Base-by-base conservation (phyloP, 2,329 filamentous ascomycete species). In the Trichoderma sp. region DNA sequence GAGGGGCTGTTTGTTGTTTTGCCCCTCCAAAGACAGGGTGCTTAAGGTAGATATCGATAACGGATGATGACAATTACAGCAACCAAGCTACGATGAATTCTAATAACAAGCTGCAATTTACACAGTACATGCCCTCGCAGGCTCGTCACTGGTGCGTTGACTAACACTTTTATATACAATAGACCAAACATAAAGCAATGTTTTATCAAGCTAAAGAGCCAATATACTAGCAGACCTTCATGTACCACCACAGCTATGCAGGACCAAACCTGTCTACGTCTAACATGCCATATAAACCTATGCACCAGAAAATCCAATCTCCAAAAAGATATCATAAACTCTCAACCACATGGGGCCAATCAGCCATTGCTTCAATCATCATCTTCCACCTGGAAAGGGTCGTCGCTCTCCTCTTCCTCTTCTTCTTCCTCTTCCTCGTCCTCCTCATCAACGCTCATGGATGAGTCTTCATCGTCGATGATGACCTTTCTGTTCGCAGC, bases 381-480 rank as follows among this genome's bases (percentile, higher is more conserved):
- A 53, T 84, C 82, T 68, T 84, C 83, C 77, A 84, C 80, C 58
- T 80, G 81, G 70, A 85, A 85, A 21, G 79, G 78, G 69, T 84
- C 83, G 55, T 85, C 83, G 62, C 80, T 83, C 70, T 80, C 59
- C 2, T 62, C 59, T 10, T 52, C 59, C 5, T 64, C 47, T 10
- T 62, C 79, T 2, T 81, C 79, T 10, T 62, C 79, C 2, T 81
- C 79, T 27, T 79, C 75, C 2, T 81, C 79, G 31, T 79, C 75
- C 40, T 79, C 74, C 40, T 43, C 40, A 13, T 77, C 75, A 5
- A 72, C 72, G 35, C 72, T 62, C 61, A 75, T 70, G 37, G 76
- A 76, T 49, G 78, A 81, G 37, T 83, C 80, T 5, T 81, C 78
- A 33, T 83, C 77, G 47, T 83, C 79, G 71, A 81, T 72, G 49